phyloP scores from a whole-genome alignment of 768 basidiomycete genomes.

The Termitomyces sp. region DNA sequence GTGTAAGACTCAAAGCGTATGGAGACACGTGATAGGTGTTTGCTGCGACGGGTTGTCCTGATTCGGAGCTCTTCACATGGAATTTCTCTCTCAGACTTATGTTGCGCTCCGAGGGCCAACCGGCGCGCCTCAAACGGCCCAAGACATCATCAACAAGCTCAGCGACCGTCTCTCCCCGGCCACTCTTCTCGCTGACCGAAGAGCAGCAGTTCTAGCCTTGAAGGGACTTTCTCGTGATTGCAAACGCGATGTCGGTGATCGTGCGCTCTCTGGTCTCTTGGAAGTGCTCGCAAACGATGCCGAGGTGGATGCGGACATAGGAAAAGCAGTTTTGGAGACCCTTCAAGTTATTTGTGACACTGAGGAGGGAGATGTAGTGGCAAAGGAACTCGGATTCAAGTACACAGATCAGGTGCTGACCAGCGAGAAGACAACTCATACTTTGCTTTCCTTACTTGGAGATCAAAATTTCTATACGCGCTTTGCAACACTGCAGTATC shows the following conservation, averaged over 20 bases:
- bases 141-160: slow-evolving; percentile 83
- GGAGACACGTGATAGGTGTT: slow-evolving; percentile 9
- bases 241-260: slow-evolving; percentile 81
- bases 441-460: slow-evolving; percentile 69
- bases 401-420: slow-evolving; percentile 79
- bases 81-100: slow-evolving; percentile 83
- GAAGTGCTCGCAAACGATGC: slow-evolving; percentile 85
- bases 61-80: slow-evolving; percentile 39
- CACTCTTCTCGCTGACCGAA: slow-evolving; percentile 83
- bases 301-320: slow-evolving; percentile 86
- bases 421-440: slow-evolving; percentile 66
- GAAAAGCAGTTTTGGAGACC: slow-evolving; percentile 90
- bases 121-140: slow-evolving; percentile 76
- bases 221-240: slow-evolving; percentile 92
- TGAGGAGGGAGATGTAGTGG: slow-evolving; percentile 39
- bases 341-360: slow-evolving; percentile 80
- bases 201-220: slow-evolving; percentile 88
- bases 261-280: slow-evolving; percentile 71
- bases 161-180: slow-evolving; percentile 89
- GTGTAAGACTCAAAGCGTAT: neutral
- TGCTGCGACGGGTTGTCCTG: neutral
- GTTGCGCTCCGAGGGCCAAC: slow-evolving; percentile 80
- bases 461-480: slow-evolving; percentile 82
- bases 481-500: slow-evolving; percentile 76
- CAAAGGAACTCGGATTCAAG: slow-evolving; percentile 73